Evolutionary conservation across 768 basidiomycete species (phyloP).

Genomic region (Termitomyces sp.): DNA sequence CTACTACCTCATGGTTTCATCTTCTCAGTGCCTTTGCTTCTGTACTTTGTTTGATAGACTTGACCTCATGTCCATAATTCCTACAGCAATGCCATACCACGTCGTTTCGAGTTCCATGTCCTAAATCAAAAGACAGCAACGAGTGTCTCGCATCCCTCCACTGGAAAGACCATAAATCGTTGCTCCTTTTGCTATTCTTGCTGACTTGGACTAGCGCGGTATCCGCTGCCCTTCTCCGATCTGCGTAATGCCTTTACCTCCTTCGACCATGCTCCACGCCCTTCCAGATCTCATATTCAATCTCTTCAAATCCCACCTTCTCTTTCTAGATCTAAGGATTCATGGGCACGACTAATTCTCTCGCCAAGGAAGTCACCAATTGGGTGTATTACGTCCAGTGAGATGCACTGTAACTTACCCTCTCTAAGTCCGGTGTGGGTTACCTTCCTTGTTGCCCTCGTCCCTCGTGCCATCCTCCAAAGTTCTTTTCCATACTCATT

Average conservation of each 20-base stretch:
- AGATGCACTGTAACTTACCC: constrained; percentile 2
- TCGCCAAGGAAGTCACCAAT: not conserved
- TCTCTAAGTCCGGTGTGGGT: not conserved
- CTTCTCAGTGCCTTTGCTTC: not conserved
- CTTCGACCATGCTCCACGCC: not conserved
- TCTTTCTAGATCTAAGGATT: constrained; percentile 8
- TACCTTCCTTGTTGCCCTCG: constrained; percentile 9
- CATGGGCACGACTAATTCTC: not conserved
- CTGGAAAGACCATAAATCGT: not conserved
- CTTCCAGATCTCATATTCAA: constrained; percentile 7
- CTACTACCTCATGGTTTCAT: constrained; percentile 4
- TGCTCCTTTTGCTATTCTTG: not conserved
- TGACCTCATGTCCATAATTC: not conserved
- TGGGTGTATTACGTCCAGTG: constrained; percentile 7
- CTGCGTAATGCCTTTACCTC: not conserved
- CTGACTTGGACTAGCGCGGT: not conserved
- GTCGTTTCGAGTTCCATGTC: not conserved
- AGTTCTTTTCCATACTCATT: not conserved
- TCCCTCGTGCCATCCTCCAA: not conserved
- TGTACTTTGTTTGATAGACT: not conserved
- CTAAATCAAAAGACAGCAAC: not conserved
- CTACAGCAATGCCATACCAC: not conserved
- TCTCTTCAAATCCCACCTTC: not conserved
- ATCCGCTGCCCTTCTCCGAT: not conserved
- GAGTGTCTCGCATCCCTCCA: not conserved